phyloP scores from a whole-genome alignment of 345 rosid genomes.

The Brassica nigra region DNA sequence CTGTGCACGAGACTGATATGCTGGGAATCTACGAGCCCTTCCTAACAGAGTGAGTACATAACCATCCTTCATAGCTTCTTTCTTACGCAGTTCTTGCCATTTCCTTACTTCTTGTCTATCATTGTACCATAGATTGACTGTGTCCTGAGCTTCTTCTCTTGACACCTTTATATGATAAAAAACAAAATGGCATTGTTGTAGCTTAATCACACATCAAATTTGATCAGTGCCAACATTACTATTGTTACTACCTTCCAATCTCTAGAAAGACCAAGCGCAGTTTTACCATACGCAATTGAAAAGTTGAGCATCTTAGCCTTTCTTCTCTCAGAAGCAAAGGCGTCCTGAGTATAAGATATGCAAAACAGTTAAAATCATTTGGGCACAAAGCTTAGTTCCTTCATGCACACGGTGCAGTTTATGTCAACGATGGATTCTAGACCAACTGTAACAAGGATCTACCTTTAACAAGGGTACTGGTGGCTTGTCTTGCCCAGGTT shows the following conservation, averaged over 20 bases:
- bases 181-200: background rate
- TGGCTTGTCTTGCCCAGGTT: constrained; percentile 92
- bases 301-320: constrained; percentile 98
- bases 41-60: constrained; percentile 79
- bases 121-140: constrained; percentile 90
- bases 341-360: constrained; percentile 50
- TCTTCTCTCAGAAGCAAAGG: constrained; percentile 78
- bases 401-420: background rate
- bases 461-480: constrained; percentile 93
- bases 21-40: constrained; percentile 79
- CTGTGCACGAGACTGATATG: constrained; percentile 47
- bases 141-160: constrained; percentile 66
- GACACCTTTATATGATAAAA: background rate
- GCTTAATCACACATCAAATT: constrained; percentile 24
- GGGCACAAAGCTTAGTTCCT: background rate
- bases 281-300: constrained; percentile 96
- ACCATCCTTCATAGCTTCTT: constrained; percentile 58
- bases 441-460: constrained; percentile 22
- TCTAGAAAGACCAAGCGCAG: constrained; percentile 81
- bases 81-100: constrained; percentile 81
- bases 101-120: constrained; percentile 83
- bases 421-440: background rate
- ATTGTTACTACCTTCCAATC: constrained; percentile 82
- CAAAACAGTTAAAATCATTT: background rate
- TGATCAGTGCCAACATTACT: background rate